Conservation (phyloP, 2,329 filamentous ascomycete species). For the Magnaporthiopsis rhizophila region DNA sequence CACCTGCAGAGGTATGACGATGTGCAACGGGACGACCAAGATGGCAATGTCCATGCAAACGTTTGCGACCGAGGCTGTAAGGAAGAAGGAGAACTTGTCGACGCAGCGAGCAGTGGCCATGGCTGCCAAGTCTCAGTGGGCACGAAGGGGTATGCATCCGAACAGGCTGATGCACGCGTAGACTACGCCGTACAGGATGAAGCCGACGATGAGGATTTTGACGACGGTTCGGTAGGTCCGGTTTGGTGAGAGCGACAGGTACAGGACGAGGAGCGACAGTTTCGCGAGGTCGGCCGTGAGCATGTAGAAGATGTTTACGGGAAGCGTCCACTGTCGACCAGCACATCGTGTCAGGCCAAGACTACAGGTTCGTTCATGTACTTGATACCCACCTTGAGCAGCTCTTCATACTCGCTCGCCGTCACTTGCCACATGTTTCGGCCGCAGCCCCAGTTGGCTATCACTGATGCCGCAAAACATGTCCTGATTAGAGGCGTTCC, state of each 20-base stretch:
- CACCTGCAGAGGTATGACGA: too few relatives aligned
- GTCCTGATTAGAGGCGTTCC: too few relatives aligned
- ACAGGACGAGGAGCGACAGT: background rate
- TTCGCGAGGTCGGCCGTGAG: background rate
- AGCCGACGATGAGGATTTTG: background rate
- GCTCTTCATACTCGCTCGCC: background rate
- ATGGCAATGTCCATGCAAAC: background rate
- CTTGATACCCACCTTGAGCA: background rate
- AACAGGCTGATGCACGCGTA: constrained; percentile 1
- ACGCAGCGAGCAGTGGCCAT: background rate
- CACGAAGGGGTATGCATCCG: background rate
- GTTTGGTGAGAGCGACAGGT: background rate
- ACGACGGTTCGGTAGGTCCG: background rate
- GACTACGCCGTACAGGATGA: background rate
- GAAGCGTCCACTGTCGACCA: background rate
- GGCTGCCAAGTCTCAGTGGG: background rate
- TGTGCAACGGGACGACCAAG: too few relatives aligned
- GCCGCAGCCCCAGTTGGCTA: background rate
- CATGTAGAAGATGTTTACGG: constrained; percentile 4
- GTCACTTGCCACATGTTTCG: constrained; percentile 2
- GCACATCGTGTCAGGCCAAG: too few relatives aligned
- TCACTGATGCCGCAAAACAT: background rate
- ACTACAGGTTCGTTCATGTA: too few relatives aligned
- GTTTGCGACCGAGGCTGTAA: background rate
- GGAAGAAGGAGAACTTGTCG: constrained; percentile 1